phyloP scores from a whole-genome alignment of 2,329 filamentous ascomycete genomes.

The Tricladium varicosporioides region DNA sequence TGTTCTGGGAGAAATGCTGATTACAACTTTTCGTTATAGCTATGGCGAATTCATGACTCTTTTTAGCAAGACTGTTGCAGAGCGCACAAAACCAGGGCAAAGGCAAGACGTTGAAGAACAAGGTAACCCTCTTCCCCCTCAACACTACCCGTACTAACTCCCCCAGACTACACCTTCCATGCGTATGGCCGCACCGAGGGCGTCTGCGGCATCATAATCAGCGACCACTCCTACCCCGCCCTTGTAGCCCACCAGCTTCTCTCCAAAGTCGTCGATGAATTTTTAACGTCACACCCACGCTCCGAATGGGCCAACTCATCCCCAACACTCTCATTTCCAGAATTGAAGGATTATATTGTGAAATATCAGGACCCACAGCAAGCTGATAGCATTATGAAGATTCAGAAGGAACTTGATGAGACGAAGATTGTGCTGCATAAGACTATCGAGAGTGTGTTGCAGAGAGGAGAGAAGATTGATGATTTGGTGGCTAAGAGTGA shows the following conservation, averaged over 20 bases:
- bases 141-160: neutral
- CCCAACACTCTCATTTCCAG: conserved; percentile 60
- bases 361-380: conserved; percentile 70
- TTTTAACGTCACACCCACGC: conserved; percentile 72
- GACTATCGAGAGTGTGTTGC: conserved; percentile 85
- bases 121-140: conserved; percentile 42
- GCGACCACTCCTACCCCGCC: conserved; percentile 70
- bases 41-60: conserved; percentile 73
- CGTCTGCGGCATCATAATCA: conserved; percentile 74
- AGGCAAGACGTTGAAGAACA: conserved; percentile 84
- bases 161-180: conserved; percentile 69
- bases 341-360: conserved; percentile 74
- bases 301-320: conserved; percentile 60
- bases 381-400: conserved; percentile 91
- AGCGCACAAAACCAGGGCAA: conserved; percentile 77
- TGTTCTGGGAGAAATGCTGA: conserved; percentile 10
- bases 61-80: conserved; percentile 83
- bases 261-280: conserved; percentile 85
- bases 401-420: conserved; percentile 94
- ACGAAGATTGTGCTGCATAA: conserved; percentile 97
- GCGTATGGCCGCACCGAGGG: conserved; percentile 74
- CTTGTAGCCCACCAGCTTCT: conserved; percentile 84
- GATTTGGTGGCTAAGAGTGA: conserved; percentile 92
- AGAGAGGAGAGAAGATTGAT: conserved; percentile 96
- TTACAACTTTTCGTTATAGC: conserved; percentile 26